Conservation (phyloP, 805 yeast genomes). For the Dipodascus geniculatus region DNA sequence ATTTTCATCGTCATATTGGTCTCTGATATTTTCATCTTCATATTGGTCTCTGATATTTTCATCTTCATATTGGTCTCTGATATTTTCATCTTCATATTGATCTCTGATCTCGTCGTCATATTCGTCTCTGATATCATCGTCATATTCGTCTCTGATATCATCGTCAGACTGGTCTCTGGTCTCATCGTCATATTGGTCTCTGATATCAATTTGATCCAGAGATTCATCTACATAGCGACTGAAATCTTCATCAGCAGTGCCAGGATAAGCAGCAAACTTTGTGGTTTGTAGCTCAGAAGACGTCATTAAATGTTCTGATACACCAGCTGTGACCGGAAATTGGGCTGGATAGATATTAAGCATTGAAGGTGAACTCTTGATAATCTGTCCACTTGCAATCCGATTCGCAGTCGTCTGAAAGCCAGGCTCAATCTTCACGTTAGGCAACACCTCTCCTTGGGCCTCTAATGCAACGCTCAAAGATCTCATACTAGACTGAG, state of each 20-base stretch:
- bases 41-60: neutral
- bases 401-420: neutral
- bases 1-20: neutral
- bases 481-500: neutral
- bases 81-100: too few relatives aligned
- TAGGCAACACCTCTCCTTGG: neutral
- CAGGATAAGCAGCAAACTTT: neutral
- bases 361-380: conserved; percentile 1
- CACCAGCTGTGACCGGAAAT: neutral
- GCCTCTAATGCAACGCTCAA: conserved; percentile 1
- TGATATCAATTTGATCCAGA: neutral
- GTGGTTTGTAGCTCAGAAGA: neutral
- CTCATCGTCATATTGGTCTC: neutral
- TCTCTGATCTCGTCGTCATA: too few relatives aligned
- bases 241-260: neutral
- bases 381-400: neutral
- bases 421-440: neutral
- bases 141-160: neutral
- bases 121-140: neutral
- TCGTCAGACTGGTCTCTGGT: too few relatives aligned
- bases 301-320: neutral
- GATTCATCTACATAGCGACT: neutral
- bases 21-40: neutral
- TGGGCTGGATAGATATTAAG: neutral
- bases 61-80: neutral